Percentiles rank a stretch among this genome's conserved stretches.
These are phyloP conservation scores for Microsporum ferrugineum DNA, from an alignment of 2,329 filamentous ascomycete genomes.

Conservation along the genomic window DNA sequence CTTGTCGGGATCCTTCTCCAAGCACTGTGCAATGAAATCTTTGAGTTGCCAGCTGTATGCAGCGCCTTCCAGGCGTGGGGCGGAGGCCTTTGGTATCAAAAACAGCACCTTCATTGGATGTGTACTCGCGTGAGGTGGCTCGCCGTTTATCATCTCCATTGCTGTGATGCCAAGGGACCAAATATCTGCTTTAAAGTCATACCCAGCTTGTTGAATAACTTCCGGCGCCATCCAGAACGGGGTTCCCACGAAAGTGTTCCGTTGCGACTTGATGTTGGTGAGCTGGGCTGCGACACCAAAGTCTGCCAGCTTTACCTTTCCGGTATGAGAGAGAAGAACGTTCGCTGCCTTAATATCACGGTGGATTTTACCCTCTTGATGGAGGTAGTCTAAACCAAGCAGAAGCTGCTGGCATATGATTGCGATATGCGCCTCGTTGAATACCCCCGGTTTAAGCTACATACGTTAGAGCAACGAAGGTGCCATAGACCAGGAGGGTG, in stretches of 20 bases:
- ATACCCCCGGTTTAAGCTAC: constrained; percentile 78
- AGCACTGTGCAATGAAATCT: constrained; percentile 80
- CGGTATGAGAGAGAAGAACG: constrained; percentile 76
- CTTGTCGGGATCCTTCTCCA: constrained; percentile 82
- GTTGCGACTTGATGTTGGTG: constrained; percentile 93
- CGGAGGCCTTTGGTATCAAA: constrained; percentile 75
- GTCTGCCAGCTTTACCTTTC: constrained; percentile 90
- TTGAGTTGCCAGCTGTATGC: constrained; percentile 82
- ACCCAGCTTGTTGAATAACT: constrained; percentile 75
- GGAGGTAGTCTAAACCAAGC: constrained; percentile 81
- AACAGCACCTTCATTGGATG: constrained; percentile 93
- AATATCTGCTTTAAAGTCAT: constrained; percentile 84
- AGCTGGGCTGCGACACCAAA: constrained; percentile 95
- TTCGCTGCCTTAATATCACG: constrained; percentile 96
- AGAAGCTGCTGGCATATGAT: constrained; percentile 89
- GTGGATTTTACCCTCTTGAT: constrained; percentile 89
- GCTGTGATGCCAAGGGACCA: constrained; percentile 90
- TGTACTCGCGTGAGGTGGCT: constrained; percentile 73
- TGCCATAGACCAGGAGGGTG: neutral
- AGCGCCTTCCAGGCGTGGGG: constrained; percentile 69
- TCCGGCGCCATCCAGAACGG: constrained; percentile 97
- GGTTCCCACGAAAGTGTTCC: constrained; percentile 94
- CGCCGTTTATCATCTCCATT: constrained; percentile 77
- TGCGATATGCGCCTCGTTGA: constrained; percentile 81
- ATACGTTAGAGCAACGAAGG: neutral